A percentile compares a stretch with the other conserved stretches of the same genome.
These are phyloP conservation scores for Ustilago cynodontis DNA, from an alignment of 1,284 basidiomycete genomes.

Conservation along the genomic window DNA sequence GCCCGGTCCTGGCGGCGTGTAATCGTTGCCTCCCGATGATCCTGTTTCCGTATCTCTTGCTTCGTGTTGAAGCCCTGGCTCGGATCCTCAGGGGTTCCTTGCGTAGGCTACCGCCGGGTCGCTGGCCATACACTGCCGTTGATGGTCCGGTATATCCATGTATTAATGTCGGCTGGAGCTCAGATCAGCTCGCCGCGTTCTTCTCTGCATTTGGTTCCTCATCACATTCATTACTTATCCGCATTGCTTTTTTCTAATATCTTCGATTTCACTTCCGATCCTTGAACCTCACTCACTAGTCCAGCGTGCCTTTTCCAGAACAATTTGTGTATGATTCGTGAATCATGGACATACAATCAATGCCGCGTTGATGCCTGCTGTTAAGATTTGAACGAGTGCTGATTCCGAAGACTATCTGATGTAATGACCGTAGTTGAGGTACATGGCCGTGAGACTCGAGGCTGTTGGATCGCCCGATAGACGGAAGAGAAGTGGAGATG, in stretches of 20 bases:
- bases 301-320: background rate
- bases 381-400: background rate
- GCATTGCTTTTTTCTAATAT: background rate
- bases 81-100: background rate
- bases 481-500: background rate
- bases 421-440: constrained; percentile 24
- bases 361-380: no score
- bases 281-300: background rate
- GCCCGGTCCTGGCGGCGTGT: constrained; percentile 34
- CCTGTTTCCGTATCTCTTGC: background rate
- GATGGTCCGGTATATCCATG: constrained; percentile 8
- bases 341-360: background rate
- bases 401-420: constrained; percentile 9
- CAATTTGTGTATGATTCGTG: background rate
- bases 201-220: background rate
- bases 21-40: background rate
- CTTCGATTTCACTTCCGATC: background rate
- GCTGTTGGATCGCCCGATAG: constrained; percentile 11
- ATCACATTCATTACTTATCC: constrained; percentile 3
- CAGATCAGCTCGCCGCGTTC: constrained; percentile 19
- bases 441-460: constrained; percentile 45
- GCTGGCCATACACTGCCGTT: background rate
- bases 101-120: background rate
- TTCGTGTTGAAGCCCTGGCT: background rate
- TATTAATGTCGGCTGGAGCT: constrained; percentile 18